A percentile compares a stretch with the other conserved stretches of the same genome.
Evolutionary conservation across 1,139 yeast genomes (phyloP).

Genomic region (Diutina rugosa): DNA sequence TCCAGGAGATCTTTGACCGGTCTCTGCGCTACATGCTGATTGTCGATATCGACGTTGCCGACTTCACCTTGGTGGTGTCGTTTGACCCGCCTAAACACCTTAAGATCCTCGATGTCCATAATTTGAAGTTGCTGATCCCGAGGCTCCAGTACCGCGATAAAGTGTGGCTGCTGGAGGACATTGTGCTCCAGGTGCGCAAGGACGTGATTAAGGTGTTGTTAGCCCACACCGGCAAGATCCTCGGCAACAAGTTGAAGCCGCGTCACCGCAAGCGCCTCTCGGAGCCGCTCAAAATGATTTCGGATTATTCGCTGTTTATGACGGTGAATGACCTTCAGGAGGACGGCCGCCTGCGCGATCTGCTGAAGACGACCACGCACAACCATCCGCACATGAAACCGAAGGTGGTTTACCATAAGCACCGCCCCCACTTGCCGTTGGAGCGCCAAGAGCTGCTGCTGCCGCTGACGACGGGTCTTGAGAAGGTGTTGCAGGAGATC

Average conservation of each 20-base stretch:
- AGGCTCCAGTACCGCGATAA: slow-evolving; percentile 48
- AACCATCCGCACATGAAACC: not conserved
- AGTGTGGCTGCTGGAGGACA: slow-evolving; percentile 72
- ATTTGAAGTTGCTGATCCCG: slow-evolving; percentile 54
- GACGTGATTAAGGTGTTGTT: slow-evolving; percentile 59
- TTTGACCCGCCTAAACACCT: slow-evolving; percentile 65
- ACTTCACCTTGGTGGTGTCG: slow-evolving; percentile 47
- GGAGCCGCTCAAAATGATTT: slow-evolving; percentile 33
- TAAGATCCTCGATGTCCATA: slow-evolving; percentile 59
- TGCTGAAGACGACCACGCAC: not conserved
- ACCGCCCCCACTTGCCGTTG: not conserved
- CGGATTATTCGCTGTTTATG: slow-evolving; percentile 24
- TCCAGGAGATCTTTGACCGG: slow-evolving; percentile 47
- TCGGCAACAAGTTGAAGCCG: slow-evolving; percentile 61
- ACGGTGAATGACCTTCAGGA: slow-evolving; percentile 27
- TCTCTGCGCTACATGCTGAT: slow-evolving; percentile 59
- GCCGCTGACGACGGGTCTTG: not conserved
- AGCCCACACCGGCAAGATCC: slow-evolving; percentile 65
- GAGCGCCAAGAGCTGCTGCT: not conserved
- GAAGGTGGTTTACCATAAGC: not conserved
- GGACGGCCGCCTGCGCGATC: not conserved
- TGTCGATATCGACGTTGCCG: slow-evolving; percentile 41
- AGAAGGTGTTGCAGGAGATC: not conserved
- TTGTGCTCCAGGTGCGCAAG: slow-evolving; percentile 48
- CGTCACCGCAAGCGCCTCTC: slow-evolving; percentile 17